phyloP scores from a whole-genome alignment of 345 rosid species.

The Eucalyptus rudis region DNA sequence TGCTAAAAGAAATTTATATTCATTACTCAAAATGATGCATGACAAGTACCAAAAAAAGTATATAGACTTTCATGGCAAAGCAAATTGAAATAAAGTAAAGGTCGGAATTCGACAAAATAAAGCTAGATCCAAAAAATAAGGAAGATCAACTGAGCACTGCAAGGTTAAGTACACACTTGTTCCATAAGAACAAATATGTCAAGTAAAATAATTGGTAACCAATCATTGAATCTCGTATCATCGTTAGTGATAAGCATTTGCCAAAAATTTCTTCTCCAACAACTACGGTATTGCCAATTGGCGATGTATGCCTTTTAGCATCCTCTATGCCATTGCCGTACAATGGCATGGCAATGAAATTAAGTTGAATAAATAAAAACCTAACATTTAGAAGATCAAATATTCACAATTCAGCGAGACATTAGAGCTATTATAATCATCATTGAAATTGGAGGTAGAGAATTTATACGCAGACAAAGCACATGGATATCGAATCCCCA shows the following conservation, averaged over 20 bases:
- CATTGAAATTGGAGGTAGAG: background rate
- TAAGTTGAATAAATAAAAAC: background rate
- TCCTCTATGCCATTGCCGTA: background rate
- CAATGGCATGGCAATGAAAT: background rate
- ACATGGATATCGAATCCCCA: background rate
- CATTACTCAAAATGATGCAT: background rate
- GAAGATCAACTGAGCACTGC: background rate
- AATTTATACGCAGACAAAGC: background rate
- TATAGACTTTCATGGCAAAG: too few relatives aligned
- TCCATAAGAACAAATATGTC: fast-evolving
- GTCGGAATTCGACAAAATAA: too few relatives aligned
- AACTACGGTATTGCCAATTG: too few relatives aligned
- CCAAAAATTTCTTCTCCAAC: background rate
- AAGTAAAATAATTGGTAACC: background rate
- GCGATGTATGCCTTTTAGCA: background rate
- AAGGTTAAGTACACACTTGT: background rate
- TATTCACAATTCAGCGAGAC: too few relatives aligned
- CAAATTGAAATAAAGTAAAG: too few relatives aligned
- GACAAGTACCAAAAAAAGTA: background rate
- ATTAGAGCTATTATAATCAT: too few relatives aligned
- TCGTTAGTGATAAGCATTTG: background rate
- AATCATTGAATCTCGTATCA: too few relatives aligned
- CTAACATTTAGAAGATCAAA: background rate
- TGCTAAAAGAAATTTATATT: too few relatives aligned
- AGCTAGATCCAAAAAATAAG: background rate